A percentile compares a stretch with the other conserved stretches of the same genome.
These are phyloP conservation scores for Hemileia vastatrix DNA, from an alignment of 1,284 basidiomycete species.

Conservation along the genomic window DNA sequence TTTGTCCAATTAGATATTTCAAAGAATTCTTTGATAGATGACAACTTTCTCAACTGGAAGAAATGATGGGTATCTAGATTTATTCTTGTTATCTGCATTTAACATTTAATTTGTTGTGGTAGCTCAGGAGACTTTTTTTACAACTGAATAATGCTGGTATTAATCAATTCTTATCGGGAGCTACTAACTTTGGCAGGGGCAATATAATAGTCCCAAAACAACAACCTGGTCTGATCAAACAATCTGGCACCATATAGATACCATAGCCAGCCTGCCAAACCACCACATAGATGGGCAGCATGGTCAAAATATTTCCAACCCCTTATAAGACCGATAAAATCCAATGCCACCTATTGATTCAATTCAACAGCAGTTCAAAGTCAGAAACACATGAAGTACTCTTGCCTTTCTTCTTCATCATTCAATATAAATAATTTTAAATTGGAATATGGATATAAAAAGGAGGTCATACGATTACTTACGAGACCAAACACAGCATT, in stretches of 20 bases:
- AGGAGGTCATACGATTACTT: neutral
- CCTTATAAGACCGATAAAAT: constrained; percentile 29
- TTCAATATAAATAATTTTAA: neutral
- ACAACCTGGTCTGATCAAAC: constrained; percentile 15
- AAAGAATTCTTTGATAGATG: too few species aligned
- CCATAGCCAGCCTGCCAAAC: constrained; percentile 21
- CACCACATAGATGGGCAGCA: constrained; percentile 32
- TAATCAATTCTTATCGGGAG: too few species aligned
- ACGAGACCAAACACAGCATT: constrained; percentile 18
- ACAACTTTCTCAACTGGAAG: too few species aligned
- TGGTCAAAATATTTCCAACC: constrained; percentile 35
- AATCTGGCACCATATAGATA: constrained; percentile 18
- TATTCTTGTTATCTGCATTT: too few species aligned
- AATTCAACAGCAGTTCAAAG: constrained; percentile 4
- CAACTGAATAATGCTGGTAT: too few species aligned
- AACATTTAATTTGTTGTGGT: too few species aligned
- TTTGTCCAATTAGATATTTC: too few species aligned
- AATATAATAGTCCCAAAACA: too few species aligned
- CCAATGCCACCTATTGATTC: constrained; percentile 23
- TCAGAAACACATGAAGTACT: neutral
- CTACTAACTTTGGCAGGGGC: too few species aligned
- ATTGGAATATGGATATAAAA: neutral
- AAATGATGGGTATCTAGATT: too few species aligned
- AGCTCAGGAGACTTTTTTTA: too few species aligned
- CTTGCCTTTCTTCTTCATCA: neutral